Evolutionary conservation across 345 rosid genomes (phyloP).

Genomic region (Eucalyptus camaldulensis): DNA sequence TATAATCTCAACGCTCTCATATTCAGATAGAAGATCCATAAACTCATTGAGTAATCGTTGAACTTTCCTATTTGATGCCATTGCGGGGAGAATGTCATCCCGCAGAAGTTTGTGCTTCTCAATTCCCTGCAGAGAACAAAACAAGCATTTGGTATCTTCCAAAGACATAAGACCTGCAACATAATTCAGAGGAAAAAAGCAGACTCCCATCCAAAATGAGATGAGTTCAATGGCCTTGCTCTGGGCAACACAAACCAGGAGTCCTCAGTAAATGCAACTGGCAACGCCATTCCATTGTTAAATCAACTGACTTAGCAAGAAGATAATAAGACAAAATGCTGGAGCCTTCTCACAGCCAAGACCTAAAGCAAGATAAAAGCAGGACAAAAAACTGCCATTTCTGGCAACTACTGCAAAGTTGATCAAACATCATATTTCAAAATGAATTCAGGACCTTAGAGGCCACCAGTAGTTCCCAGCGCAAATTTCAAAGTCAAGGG

Average conservation of each 20-base stretch:
- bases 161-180: neutral
- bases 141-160: neutral
- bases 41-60: conserved; percentile 93
- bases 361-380: neutral
- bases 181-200: neutral
- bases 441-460: neutral
- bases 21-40: conserved; percentile 89
- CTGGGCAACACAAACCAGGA: neutral
- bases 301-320: neutral
- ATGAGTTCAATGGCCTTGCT: neutral
- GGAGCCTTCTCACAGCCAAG: neutral
- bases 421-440: neutral
- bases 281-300: neutral
- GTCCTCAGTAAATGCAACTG: neutral
- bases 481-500: neutral
- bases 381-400: neutral
- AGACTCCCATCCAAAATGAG: neutral
- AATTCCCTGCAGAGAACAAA: conserved; percentile 53
- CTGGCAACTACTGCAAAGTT: neutral
- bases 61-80: conserved; percentile 95
- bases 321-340: neutral
- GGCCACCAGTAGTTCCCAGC: neutral
- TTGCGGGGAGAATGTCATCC: conserved; percentile 91
- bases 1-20: conserved; percentile 31
- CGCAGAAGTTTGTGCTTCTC: conserved; percentile 78